Conservation (phyloP, 129 eudicot genomes). For the Calendula officinalis region DNA sequence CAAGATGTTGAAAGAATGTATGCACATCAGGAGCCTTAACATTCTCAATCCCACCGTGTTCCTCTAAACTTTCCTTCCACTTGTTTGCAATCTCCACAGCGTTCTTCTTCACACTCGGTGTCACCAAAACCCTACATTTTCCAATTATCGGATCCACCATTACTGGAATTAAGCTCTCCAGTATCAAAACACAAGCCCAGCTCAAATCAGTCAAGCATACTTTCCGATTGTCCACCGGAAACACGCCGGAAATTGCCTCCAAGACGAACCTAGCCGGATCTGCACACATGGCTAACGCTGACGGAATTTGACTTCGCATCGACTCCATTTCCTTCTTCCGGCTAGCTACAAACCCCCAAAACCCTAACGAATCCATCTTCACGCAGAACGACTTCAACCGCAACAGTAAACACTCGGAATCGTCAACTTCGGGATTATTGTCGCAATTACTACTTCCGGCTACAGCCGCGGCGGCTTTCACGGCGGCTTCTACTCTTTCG, state of each 20-base stretch:
- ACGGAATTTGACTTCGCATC: constrained; percentile 53
- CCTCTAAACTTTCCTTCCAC: constrained; percentile 86
- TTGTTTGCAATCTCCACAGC: constrained; percentile 73
- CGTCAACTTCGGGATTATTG: constrained; percentile 44
- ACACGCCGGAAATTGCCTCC: constrained; percentile 84
- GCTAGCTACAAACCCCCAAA: constrained; percentile 62
- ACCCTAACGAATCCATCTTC: constrained; percentile 52
- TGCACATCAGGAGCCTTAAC: constrained; percentile 88
- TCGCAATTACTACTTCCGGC: not conserved
- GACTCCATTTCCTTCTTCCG: constrained; percentile 77
- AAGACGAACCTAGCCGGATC: constrained; percentile 88
- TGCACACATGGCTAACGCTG: constrained; percentile 55
- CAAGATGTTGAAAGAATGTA: constrained; percentile 88
- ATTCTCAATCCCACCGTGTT: constrained; percentile 79
- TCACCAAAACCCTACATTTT: constrained; percentile 65
- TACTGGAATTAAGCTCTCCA: constrained; percentile 82
- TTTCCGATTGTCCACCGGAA: constrained; percentile 71
- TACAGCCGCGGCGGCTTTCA: constrained; percentile 34
- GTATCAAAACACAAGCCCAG: constrained; percentile 88
- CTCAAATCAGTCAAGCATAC: constrained; percentile 65
- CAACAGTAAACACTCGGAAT: constrained; percentile 50
- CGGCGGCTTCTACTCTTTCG: constrained; percentile 44
- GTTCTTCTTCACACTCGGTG: constrained; percentile 65
- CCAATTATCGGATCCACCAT: constrained; percentile 85
- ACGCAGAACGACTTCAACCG: constrained; percentile 45